Base-by-base conservation (phyloP, 2,329 filamentous ascomycete genomes). In the Pyrenochaeta sp. region DNA sequence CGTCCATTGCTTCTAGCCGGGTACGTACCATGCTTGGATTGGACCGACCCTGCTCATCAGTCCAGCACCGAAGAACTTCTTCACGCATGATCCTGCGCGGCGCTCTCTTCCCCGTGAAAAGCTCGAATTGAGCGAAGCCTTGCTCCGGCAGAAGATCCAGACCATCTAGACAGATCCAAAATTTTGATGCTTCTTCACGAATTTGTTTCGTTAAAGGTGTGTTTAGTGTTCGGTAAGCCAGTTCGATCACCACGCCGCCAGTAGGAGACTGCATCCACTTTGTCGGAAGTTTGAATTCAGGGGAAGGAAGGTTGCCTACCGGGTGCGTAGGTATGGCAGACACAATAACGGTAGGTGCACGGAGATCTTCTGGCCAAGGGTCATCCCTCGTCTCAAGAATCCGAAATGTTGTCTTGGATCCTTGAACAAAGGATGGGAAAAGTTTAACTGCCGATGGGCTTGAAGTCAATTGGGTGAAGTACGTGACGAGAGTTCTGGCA, bases 61-160 rank as follows among this genome's bases (percentile, higher is more conserved):
- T 69, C 67, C 67, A 71, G 11, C 64, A 65, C 7, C 64, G 52
- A 47, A 79, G 64, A 5, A 89, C 86, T 63, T 87, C 87, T 32
- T 84, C 79, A 54, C 88, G 83, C 90, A 93, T 93, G 31, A 89
- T 72, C 36, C 85, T 79, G 17, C 90, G 82, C 1, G 89, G 89
- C 12, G 89, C 89, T 73, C 87, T 84, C 36, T 88, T 80, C 0
- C 90, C 90, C 0, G 90, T 92, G 70, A 93, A 91, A 1, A 92
- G 76, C 73, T 93, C 90, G 67, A 92, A 93, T 64, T 92, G 90
- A 0, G 90, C 89, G 71, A 90, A 90, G 0, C 88, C 90, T 68
- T 92, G 90, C 69, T 92, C 90, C 0, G 89, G 89, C 10, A 93
- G 74, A 29, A 92, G 80, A 61, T 93, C 90, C 14, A 93, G 77